phyloP scores from a whole-genome alignment of 2,329 filamentous ascomycete genomes.

The Cladosporium sp. region DNA sequence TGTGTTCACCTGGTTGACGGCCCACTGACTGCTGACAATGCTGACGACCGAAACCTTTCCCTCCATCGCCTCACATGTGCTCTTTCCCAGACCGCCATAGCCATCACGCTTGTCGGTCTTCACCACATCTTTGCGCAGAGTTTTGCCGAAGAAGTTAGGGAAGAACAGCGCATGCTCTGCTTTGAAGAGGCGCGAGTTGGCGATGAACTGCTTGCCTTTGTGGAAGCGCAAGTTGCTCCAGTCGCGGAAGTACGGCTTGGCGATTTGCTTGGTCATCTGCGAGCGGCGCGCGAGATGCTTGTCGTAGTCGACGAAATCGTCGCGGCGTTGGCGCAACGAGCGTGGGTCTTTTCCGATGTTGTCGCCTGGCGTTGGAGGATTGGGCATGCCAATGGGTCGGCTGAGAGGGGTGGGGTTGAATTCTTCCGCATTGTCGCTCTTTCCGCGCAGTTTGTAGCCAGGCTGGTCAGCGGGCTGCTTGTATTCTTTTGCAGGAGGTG shows the following conservation, averaged over 20 bases:
- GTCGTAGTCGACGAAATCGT: conserved; percentile 80
- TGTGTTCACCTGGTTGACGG: conserved; percentile 69
- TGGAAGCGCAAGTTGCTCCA: conserved; percentile 79
- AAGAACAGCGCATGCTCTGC: conserved; percentile 82
- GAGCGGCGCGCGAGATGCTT: conserved; percentile 75
- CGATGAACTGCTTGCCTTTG: conserved; percentile 87
- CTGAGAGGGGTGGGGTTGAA: conserved; percentile 53
- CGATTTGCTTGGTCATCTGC: conserved; percentile 70
- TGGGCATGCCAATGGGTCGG: conserved; percentile 76
- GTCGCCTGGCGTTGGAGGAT: conserved; percentile 70
- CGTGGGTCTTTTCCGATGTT: conserved; percentile 75
- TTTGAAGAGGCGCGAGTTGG: conserved; percentile 79
- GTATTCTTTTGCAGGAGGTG: conserved; percentile 12
- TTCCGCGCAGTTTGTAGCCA: conserved; percentile 21
- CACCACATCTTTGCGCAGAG: conserved; percentile 63
- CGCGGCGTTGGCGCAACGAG: conserved; percentile 61
- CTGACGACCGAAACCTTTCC: conserved; percentile 70
- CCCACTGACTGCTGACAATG: conserved; percentile 82
- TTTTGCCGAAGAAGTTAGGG: conserved; percentile 82
- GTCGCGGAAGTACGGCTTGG: conserved; percentile 92
- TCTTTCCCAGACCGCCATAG: conserved; percentile 38
- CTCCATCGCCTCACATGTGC: conserved; percentile 72
- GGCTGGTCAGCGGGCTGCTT: conserved; percentile 11
- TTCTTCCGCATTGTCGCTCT: conserved; percentile 31
- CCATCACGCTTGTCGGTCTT: conserved; percentile 57